Conservation (phyloP, 2,329 filamentous ascomycete genomes). For the Bipolaris gigantea region DNA sequence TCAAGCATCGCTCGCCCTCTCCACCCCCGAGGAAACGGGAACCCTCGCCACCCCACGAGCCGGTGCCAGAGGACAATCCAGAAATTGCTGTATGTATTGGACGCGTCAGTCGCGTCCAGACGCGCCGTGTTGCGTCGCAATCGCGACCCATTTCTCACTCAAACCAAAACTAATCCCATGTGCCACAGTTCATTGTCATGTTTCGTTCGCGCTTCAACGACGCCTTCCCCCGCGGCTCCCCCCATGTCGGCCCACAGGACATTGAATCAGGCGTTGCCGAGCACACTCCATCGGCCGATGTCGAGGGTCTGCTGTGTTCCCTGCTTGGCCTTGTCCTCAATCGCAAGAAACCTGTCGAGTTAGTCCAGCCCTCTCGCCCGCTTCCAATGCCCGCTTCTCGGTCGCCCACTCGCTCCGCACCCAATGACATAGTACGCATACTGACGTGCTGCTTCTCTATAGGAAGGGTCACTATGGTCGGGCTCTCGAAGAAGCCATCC, state of each 20-base stretch:
- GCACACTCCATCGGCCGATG: conserved; percentile 75
- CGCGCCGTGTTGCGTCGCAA: conserved; percentile 26
- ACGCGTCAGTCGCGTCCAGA: conserved; percentile 45
- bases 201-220: conserved; percentile 93
- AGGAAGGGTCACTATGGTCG: conserved; percentile 91
- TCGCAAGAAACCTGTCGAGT: conserved; percentile 99
- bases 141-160: conserved; percentile 27
- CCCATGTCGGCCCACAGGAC: conserved; percentile 93
- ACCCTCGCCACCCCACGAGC: conserved; percentile 87
- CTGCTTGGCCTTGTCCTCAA: conserved; percentile 87
- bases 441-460: conserved; percentile 39
- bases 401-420: conserved; percentile 24
- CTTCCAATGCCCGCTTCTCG: conserved; percentile 8
- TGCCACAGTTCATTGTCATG: conserved; percentile 87
- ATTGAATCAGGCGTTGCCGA: conserved; percentile 85
- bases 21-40: conserved; percentile 71
- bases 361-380: conserved; percentile 50
- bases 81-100: conserved; percentile 80
- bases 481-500: conserved; percentile 89
- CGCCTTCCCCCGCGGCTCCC: conserved; percentile 80
- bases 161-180: conserved; percentile 37
- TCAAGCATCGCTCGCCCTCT: conserved; percentile 47
- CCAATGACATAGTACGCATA: conserved; percentile 3
- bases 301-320: conserved; percentile 87
- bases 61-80: conserved; percentile 83